Base-by-base conservation (phyloP, 371 early-diverging fungal species). In the Mycotypha africana region DNA sequence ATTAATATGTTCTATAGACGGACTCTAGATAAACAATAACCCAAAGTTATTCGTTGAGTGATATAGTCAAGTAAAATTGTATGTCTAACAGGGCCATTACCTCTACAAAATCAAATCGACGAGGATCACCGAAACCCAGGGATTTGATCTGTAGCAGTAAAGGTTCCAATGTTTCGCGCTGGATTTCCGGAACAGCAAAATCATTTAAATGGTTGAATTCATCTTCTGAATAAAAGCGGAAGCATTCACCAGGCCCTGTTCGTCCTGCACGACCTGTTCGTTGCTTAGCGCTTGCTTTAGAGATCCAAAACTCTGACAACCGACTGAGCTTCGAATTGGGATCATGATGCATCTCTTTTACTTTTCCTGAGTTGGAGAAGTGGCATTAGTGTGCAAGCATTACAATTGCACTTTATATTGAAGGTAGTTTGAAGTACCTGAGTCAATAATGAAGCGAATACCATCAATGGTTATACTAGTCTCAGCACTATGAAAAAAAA, bases 191-290 rank as follows among this genome's bases (percentile, higher is more conserved):
- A 42, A 74, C 73, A 0, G 88, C 84, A 51, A 90, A 92, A 37
- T 81, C 76, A 16, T 71, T 68, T 65, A 99, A 96, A 47, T 92
- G 78, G 53, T 93, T 81, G 67, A 88, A 99, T 2, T 95, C 96
- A 0, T 91, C 88, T 19, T 93, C 89, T 12, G 95, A 95, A 65
- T 90, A 99, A 9, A 99, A 72, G 7, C 99, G 77, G 70, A 96
- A 99, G 60, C 98, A 97, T 59, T 93, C 93, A 30, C 99, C 99
- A 1, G 93, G 90, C 0, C 91, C 94, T 1, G 92, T 88, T 62
- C 99, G 83, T 24, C 99, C 99, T 16, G 99, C 98, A 66, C 99
- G 89, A 51, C 99, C 99, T 25, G 96, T 87, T 45, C 99, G 83
- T 82, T 99, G 80, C 56, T 89, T 86, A 2, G 98, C 96, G 40